phyloP scores from a whole-genome alignment of 495 filamentous ascomycete species.

The Hypoxylon fragiforme region DNA sequence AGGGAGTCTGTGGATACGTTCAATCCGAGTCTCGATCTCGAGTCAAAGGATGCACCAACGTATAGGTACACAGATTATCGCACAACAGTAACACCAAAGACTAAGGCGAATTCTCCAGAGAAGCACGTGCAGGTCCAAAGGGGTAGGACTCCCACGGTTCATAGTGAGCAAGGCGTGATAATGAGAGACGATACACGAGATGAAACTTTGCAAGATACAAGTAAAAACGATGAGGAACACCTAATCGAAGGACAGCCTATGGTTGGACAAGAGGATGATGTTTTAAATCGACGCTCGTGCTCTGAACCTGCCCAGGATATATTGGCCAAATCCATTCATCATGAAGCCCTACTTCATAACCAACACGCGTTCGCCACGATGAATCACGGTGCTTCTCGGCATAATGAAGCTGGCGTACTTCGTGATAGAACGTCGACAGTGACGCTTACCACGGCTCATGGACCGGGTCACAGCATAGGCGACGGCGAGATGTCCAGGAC shows the following conservation, averaged over 20 bases:
- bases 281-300: conserved; percentile 7
- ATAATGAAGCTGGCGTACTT: background rate
- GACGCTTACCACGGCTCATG: background rate
- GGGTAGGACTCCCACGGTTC: conserved; percentile 30
- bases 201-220: conserved; percentile 10
- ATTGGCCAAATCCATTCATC: background rate
- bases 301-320: conserved; percentile 14
- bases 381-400: conserved; percentile 2
- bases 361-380: conserved; percentile 8
- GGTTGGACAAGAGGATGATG: background rate
- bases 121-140: conserved; percentile 35
- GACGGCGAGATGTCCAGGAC: background rate
- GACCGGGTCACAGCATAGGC: background rate
- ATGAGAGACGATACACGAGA: conserved; percentile 32
- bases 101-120: conserved; percentile 31
- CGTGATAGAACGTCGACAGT: background rate
- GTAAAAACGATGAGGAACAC: background rate
- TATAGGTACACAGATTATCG: conserved; percentile 35
- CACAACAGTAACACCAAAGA: conserved; percentile 26
- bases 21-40: conserved; percentile 35
- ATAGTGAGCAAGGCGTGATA: conserved; percentile 39
- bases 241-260: background rate
- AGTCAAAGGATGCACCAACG: conserved; percentile 25
- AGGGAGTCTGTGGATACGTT: conserved; percentile 39
- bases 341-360: background rate